Evolutionary conservation across 805 yeast species (phyloP), one percentile per base, ranked within the genome.

Genomic region (Diddensiella caesifluorescens): DNA sequence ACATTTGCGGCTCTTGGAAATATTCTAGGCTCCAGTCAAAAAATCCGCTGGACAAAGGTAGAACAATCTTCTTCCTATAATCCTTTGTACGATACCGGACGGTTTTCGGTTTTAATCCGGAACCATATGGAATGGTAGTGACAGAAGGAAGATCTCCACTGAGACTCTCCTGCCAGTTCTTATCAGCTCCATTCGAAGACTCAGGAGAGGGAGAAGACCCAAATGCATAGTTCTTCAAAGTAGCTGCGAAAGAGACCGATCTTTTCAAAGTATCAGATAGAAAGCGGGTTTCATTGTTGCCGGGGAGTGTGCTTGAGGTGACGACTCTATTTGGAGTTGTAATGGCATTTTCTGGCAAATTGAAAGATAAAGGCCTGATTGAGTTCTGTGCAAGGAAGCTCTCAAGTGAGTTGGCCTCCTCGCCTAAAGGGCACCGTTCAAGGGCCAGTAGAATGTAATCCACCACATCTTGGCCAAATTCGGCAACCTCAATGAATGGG

Each of bases 1-100:
- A 79, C 81, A 89, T 81, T 57, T 90, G 97, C 0, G 98, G 97
- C 57, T 89, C 97, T 55, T 89, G 95, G 66, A 90, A 92, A 56
- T 88, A 89, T 60, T 92, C 98, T 45, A 86, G 76, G 38, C 68
- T 53, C 67, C 70, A 64, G 31, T 67, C 67, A 42, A 65, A 57
- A 52, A 69, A 64, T 7, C 56, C 56, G 25, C 65, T 55, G 26
- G 56, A 39, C 30, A 67, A 46, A 1, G 65, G 68, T 38, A 67
- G 42, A 4, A 42, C 43, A 5, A 53, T 45, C 15, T 50, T 40
- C 35, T 51, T 53, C n/a, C 43, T 45, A 4, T 44, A 40, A 10
- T 46, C 44, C n/a, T 56, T 49, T 19, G 46, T 36, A 16, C 27
- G 33, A 35, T 54, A 61, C 3, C 63, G 42, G 2, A 63, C 59